Percentiles rank a stretch among this genome's conserved stretches.
Conservation (phyloP, 225 moss, liverwort and hornwort genomes). For the Marchantia paleacea region DNA sequence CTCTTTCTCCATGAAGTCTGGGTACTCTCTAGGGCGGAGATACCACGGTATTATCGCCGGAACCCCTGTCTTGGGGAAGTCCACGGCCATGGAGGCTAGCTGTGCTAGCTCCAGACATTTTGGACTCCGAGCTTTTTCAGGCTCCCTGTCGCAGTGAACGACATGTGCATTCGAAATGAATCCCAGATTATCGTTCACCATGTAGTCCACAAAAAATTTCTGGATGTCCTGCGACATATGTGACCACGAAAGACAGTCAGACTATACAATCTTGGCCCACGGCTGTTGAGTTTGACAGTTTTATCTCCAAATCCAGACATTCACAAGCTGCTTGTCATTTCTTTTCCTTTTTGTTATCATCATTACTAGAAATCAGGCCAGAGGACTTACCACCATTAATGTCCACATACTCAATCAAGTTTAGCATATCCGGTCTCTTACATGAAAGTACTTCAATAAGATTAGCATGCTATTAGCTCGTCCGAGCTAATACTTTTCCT, state of each 20-base stretch:
- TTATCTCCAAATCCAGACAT: background rate
- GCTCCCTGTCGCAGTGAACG: conserved; percentile 62
- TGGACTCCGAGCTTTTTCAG: conserved; percentile 46
- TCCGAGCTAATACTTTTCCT: too few species aligned
- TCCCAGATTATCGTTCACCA: conserved; percentile 66
- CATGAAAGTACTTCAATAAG: too few species aligned
- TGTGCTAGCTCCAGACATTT: conserved; percentile 68
- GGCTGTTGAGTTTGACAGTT: background rate
- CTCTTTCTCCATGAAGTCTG: conserved; percentile 89
- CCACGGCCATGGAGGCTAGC: conserved; percentile 65
- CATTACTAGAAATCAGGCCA: too few species aligned
- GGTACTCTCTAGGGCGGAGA: conserved; percentile 53
- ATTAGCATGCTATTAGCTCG: too few species aligned
- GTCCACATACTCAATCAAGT: too few species aligned
- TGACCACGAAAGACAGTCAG: background rate
- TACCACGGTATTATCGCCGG: conserved; percentile 52
- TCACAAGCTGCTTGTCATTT: too few species aligned
- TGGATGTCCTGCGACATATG: conserved; percentile 58
- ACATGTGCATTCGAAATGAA: conserved; percentile 84
- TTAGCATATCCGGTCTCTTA: too few species aligned
- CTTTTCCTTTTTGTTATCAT: too few species aligned
- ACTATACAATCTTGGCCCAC: conserved; percentile 1
- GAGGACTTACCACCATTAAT: too few species aligned
- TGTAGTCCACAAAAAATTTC: conserved; percentile 67
- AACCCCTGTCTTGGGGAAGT: conserved; percentile 80